Percentiles rank a stretch among this genome's conserved stretches.
These are phyloP conservation scores for Cercospora zeina DNA, from an alignment of 2,329 filamentous ascomycete species.

Conservation along the genomic window DNA sequence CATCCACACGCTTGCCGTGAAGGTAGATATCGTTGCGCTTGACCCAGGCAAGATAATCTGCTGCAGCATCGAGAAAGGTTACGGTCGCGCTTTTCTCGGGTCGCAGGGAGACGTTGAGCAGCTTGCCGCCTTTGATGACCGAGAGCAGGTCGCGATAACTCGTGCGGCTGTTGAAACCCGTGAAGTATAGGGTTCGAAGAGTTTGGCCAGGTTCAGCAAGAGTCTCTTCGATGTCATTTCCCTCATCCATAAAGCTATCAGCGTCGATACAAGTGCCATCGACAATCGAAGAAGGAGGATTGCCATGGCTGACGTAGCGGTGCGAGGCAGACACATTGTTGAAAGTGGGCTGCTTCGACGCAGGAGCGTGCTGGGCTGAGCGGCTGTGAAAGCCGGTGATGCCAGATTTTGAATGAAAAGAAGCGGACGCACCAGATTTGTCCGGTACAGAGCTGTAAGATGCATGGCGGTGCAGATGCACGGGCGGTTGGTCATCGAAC, in stretches of 20 bases:
- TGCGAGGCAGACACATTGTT: constrained; percentile 17
- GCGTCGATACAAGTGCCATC: constrained; percentile 30
- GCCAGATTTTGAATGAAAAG: constrained; percentile 24
- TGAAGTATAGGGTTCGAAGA: constrained; percentile 60
- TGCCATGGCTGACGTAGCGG: constrained; percentile 29
- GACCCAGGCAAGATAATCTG: constrained; percentile 65
- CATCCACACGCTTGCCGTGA: constrained; percentile 65
- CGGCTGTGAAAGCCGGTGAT: constrained; percentile 21
- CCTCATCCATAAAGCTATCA: constrained; percentile 27
- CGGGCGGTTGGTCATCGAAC: constrained; percentile 16
- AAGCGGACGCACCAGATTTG: constrained; percentile 18
- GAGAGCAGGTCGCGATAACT: constrained; percentile 66
- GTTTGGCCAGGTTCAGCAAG: constrained; percentile 9
- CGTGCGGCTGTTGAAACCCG: constrained; percentile 61
- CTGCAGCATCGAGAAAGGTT: constrained; percentile 66
- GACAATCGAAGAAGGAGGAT: constrained; percentile 26
- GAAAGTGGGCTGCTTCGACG: constrained; percentile 12
- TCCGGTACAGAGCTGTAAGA: constrained; percentile 17
- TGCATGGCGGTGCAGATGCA: constrained; percentile 9
- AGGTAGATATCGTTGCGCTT: constrained; percentile 68
- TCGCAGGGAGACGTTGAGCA: constrained; percentile 69
- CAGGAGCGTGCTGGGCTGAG: constrained; percentile 1
- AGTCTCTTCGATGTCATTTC: constrained; percentile 10
- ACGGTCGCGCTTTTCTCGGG: constrained; percentile 63
- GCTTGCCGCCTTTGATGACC: constrained; percentile 66